Percentiles rank a stretch among this genome's conserved stretches.
Evolutionary conservation across 352 stramenopile genomes (phyloP).

Genomic region (Phytophthora europaea): DNA sequence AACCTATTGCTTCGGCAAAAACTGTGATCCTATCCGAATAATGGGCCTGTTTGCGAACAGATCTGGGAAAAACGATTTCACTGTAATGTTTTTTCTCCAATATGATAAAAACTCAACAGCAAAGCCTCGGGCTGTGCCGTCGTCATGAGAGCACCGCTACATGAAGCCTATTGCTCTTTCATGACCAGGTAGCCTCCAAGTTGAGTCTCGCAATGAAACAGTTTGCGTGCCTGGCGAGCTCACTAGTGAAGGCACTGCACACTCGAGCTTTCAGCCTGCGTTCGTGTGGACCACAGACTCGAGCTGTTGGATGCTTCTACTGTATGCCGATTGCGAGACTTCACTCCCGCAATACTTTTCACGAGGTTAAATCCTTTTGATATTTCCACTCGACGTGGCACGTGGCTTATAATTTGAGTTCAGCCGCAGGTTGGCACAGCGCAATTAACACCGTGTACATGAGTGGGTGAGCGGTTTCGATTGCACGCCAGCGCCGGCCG

Average conservation of each 20-base stretch:
- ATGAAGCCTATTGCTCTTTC: background rate
- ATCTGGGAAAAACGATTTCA: slow-evolving; percentile 5
- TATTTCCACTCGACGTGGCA: background rate
- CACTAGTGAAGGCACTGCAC: no score
- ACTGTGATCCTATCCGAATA: no score
- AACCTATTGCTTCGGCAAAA: no score
- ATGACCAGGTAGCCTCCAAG: background rate
- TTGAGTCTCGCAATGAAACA: background rate
- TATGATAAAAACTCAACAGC: slow-evolving; percentile 1
- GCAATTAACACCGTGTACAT: background rate
- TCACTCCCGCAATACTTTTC: background rate
- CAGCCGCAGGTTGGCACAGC: background rate
- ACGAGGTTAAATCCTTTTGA: background rate
- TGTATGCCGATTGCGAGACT: background rate
- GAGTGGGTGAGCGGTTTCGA: background rate
- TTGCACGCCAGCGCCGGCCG: background rate
- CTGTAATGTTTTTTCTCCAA: slow-evolving; percentile 8
- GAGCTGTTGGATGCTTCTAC: background rate
- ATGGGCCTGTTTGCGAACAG: no score
- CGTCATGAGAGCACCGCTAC: background rate
- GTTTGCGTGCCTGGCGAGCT: background rate
- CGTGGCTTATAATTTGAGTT: background rate
- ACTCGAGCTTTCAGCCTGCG: background rate
- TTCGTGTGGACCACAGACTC: background rate
- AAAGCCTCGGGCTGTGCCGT: background rate